Evolutionary conservation across 78 protist genomes (phyloP).

Genomic region (Dictyostelium citrinum): DNA sequence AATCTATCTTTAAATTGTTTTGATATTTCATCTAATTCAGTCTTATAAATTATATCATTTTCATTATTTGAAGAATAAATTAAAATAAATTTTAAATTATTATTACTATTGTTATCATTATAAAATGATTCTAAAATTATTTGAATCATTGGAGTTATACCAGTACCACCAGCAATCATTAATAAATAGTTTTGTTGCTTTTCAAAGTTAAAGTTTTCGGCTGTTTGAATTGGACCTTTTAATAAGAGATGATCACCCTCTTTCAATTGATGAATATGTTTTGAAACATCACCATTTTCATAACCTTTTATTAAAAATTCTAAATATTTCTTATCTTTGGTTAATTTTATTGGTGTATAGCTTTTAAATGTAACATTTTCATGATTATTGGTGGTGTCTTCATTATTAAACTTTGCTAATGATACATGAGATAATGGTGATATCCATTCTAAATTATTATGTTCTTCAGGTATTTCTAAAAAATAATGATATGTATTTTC

Average conservation of each 20-base stretch:
- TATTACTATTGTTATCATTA: background rate
- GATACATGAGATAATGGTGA: conserved; percentile 62
- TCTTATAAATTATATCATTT: conserved; percentile 11
- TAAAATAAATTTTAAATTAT: background rate
- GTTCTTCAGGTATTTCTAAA: background rate
- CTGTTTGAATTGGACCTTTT: conserved; percentile 60
- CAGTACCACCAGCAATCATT: conserved; percentile 72
- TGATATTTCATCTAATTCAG: conserved; percentile 6
- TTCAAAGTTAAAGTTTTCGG: background rate
- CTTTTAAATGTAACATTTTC: conserved; percentile 16
- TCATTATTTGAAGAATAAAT: conserved; percentile 27
- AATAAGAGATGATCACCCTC: conserved; percentile 22
- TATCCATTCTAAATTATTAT: conserved; percentile 24
- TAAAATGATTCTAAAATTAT: background rate
- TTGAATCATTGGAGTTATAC: conserved; percentile 74
- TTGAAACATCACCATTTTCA: conserved; percentile 40
- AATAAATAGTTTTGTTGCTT: background rate
- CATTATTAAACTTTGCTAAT: background rate
- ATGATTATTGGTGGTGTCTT: background rate
- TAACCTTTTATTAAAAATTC: conserved; percentile 57
- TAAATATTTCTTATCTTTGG: background rate
- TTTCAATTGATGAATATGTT: background rate
- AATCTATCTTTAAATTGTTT: background rate
- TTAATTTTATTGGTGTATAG: conserved; percentile 44
- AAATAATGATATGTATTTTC: background rate